Evolutionary conservation across 2,329 filamentous ascomycete species (phyloP).

Genomic region (Dothideomycetes sp.): DNA sequence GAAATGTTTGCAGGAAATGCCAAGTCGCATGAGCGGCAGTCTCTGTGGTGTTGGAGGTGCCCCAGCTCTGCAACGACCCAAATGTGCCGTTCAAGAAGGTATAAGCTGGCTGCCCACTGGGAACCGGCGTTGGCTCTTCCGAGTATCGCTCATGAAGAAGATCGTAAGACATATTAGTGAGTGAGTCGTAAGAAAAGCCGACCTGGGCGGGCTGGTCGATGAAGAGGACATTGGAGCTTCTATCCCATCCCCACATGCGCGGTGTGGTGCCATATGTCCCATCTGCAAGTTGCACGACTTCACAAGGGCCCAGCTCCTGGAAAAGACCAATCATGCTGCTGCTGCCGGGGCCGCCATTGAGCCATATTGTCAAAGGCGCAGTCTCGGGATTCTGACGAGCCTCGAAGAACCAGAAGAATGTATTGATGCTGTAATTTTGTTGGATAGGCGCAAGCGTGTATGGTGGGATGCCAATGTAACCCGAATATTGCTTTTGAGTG

Average conservation of each 20-base stretch:
- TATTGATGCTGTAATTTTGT: constrained; percentile 49
- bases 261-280: constrained; percentile 42
- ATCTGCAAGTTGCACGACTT: constrained; percentile 31
- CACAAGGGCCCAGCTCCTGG: constrained; percentile 42
- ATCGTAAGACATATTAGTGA: constrained; percentile 49
- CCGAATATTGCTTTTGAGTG: constrained; percentile 57
- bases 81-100: constrained; percentile 54
- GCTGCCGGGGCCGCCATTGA: constrained; percentile 56
- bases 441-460: constrained; percentile 33
- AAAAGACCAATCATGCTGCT: constrained; percentile 57
- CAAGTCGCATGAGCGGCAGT: constrained; percentile 40
- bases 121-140: constrained; percentile 17
- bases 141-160: constrained; percentile 31
- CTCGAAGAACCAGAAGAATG: constrained; percentile 58
- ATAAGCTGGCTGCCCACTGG: constrained; percentile 20
- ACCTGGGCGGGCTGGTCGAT: constrained; percentile 59
- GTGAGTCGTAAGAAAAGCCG: constrained; percentile 55
- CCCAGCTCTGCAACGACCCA: constrained; percentile 36
- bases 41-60: constrained; percentile 23
- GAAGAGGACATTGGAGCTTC: constrained; percentile 47
- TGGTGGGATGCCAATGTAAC: constrained; percentile 52
- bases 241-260: constrained; percentile 56
- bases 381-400: constrained; percentile 37
- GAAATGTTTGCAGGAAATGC: constrained; percentile 53
- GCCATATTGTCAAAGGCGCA: constrained; percentile 49